These are phyloP conservation scores for Trichoderma sp. DNA, from an alignment of 2,329 filamentous ascomycete species.

Conservation along the genomic window DNA sequence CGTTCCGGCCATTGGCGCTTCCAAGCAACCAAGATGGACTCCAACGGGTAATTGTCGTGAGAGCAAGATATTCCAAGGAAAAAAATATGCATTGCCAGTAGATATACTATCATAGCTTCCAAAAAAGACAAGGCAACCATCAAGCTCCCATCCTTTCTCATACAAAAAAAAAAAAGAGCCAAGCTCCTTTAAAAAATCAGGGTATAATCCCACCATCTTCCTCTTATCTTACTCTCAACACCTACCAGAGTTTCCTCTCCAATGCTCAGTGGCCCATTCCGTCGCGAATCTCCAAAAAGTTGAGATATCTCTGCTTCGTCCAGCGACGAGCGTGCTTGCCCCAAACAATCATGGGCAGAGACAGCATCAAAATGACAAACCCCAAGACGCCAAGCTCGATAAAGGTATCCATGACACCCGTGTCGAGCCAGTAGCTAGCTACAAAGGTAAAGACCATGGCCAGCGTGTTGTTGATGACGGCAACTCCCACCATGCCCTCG, in stretches of 20 bases:
- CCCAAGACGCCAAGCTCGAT: slow-evolving; percentile 50
- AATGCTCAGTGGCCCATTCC: slow-evolving; percentile 29
- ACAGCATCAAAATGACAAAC: slow-evolving; percentile 49
- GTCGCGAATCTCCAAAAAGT: slow-evolving; percentile 48
- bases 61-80: too few relatives aligned
- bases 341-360: slow-evolving; percentile 52
- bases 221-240: background rate
- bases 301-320: slow-evolving; percentile 45
- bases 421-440: slow-evolving; percentile 47
- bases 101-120: background rate
- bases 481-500: slow-evolving; percentile 57
- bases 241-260: background rate
- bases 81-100: background rate
- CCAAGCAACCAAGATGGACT: too few relatives aligned
- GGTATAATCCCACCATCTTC: background rate
- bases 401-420: slow-evolving; percentile 45
- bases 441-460: slow-evolving; percentile 54
- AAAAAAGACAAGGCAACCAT: background rate
- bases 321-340: slow-evolving; percentile 48
- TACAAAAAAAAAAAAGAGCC: background rate
- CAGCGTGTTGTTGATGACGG: slow-evolving; percentile 55
- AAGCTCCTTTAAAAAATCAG: background rate
- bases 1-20: background rate
- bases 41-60: too few relatives aligned
- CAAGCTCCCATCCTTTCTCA: background rate